Evolutionary conservation across 257 asterid species (phyloP).

Genomic region (Plantago ovata): DNA sequence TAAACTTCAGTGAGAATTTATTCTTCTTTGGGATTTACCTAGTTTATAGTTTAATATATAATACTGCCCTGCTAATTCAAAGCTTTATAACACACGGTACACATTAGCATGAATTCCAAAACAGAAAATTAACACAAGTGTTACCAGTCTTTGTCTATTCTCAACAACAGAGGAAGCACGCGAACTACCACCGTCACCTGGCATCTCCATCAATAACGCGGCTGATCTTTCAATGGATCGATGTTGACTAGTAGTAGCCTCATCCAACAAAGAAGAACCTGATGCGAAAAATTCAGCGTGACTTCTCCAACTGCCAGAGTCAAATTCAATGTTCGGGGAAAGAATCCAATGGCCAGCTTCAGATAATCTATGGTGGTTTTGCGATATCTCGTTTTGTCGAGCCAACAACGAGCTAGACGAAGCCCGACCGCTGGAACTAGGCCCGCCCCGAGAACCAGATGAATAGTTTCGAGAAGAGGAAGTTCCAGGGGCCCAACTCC

Average conservation of each 20-base stretch:
- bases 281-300: slow-evolving; percentile 46
- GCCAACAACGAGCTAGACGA: slow-evolving; percentile 45
- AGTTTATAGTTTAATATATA: too few species aligned
- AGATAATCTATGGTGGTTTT: slow-evolving; percentile 36
- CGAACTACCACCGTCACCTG: slow-evolving; percentile 46
- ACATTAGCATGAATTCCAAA: slow-evolving; percentile 15
- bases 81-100: background rate
- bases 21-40: too few species aligned
- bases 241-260: slow-evolving; percentile 36
- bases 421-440: slow-evolving; percentile 34
- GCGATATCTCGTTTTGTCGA: slow-evolving; percentile 46
- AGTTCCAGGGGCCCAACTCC: slow-evolving; percentile 58
- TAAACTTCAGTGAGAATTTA: background rate
- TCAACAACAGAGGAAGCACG: slow-evolving; percentile 63
- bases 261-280: slow-evolving; percentile 45
- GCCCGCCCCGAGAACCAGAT: slow-evolving; percentile 38
- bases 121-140: too few species aligned
- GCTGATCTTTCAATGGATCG: slow-evolving; percentile 42
- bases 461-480: slow-evolving; percentile 44
- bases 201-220: slow-evolving; percentile 34
- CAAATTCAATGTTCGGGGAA: slow-evolving; percentile 44
- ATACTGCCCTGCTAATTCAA: background rate
- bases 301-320: slow-evolving; percentile 49
- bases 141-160: slow-evolving; percentile 74
- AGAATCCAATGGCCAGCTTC: slow-evolving; percentile 52